A percentile compares a stretch with the other conserved stretches of the same genome.
phyloP scores from a whole-genome alignment of 805 yeast species.

The Candida endomychidarum region DNA sequence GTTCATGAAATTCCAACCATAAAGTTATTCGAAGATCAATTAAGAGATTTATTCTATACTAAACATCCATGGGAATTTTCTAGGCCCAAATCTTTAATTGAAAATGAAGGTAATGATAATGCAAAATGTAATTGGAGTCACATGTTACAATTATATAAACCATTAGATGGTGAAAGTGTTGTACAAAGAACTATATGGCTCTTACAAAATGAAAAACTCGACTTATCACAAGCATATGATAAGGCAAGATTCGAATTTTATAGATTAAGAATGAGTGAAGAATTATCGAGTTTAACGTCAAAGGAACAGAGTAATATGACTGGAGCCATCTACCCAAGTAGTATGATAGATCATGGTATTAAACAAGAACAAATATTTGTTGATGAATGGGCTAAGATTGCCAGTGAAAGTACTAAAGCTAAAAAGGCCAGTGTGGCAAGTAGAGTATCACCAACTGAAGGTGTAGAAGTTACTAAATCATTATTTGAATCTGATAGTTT shows the following conservation, averaged over 20 bases:
- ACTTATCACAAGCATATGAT: slow-evolving; percentile 70
- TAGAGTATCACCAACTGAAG: slow-evolving; percentile 18
- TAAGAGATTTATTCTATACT: slow-evolving; percentile 77
- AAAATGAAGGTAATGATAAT: slow-evolving; percentile 63
- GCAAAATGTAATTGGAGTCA: slow-evolving; percentile 71
- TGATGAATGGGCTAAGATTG: slow-evolving; percentile 72
- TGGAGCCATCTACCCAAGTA: slow-evolving; percentile 70
- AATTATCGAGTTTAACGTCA: slow-evolving; percentile 67
- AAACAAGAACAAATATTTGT: slow-evolving; percentile 69
- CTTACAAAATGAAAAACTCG: slow-evolving; percentile 24
- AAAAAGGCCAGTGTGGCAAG: slow-evolving; percentile 44
- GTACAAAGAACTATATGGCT: slow-evolving; percentile 46
- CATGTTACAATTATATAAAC: slow-evolving; percentile 69
- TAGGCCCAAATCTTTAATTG: slow-evolving; percentile 80
- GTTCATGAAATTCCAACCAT: slow-evolving; percentile 55
- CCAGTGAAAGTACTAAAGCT: slow-evolving; percentile 60
- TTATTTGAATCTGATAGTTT: slow-evolving; percentile 19
- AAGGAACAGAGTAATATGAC: slow-evolving; percentile 83
- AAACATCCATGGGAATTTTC: slow-evolving; percentile 99
- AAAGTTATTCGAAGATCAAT: slow-evolving; percentile 69
- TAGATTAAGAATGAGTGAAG: slow-evolving; percentile 79
- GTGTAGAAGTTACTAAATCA: slow-evolving; percentile 18
- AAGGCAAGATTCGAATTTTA: slow-evolving; percentile 87
- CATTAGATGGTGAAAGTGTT: slow-evolving; percentile 78
- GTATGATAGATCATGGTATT: slow-evolving; percentile 66